Percentiles rank a stretch among this genome's conserved stretches.
These are phyloP conservation scores for Scheffersomyces cryptocercus DNA, from an alignment of 1,139 yeast species.

Conservation along the genomic window DNA sequence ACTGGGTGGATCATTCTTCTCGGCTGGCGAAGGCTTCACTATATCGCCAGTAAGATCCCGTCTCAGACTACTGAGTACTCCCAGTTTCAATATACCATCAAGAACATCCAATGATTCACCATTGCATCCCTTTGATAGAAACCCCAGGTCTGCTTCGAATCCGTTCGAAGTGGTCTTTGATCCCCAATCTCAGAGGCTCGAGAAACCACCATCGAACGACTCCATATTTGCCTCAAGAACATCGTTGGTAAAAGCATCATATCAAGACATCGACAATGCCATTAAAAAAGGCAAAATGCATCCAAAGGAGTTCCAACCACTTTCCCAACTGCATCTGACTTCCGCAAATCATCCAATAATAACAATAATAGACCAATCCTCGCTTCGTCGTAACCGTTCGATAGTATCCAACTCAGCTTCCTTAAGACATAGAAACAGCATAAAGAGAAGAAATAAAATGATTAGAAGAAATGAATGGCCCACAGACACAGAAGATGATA, in stretches of 20 bases:
- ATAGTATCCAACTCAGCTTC: constrained; percentile 34
- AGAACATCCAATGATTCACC: constrained; percentile 2
- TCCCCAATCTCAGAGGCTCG: not conserved
- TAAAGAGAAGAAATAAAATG: constrained; percentile 33
- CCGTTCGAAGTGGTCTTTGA: constrained; percentile 12
- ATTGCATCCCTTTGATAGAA: constrained; percentile 4
- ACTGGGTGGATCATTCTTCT: constrained; percentile 1
- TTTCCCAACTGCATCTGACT: not conserved
- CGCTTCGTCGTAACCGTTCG: constrained; percentile 28
- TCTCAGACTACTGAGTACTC: no score
- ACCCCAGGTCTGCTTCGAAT: constrained; percentile 6
- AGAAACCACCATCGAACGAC: not conserved
- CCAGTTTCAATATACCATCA: no score
- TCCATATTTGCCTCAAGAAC: not conserved
- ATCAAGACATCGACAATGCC: constrained; percentile 14
- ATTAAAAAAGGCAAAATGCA: constrained; percentile 1
- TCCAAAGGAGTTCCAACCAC: constrained; percentile 2
- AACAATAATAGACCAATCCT: constrained; percentile 29
- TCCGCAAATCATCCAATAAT: constrained; percentile 12
- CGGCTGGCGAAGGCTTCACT: no score
- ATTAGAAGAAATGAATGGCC: constrained; percentile 20
- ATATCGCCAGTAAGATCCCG: no score
- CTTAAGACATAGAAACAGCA: constrained; percentile 30
- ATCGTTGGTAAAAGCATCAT: constrained; percentile 5
- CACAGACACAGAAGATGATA: constrained; percentile 1